A percentile compares a stretch with the other conserved stretches of the same genome.
Evolutionary conservation across 2,329 filamentous ascomycete genomes (phyloP).

Genomic region (Parastagonospora nodorum): DNA sequence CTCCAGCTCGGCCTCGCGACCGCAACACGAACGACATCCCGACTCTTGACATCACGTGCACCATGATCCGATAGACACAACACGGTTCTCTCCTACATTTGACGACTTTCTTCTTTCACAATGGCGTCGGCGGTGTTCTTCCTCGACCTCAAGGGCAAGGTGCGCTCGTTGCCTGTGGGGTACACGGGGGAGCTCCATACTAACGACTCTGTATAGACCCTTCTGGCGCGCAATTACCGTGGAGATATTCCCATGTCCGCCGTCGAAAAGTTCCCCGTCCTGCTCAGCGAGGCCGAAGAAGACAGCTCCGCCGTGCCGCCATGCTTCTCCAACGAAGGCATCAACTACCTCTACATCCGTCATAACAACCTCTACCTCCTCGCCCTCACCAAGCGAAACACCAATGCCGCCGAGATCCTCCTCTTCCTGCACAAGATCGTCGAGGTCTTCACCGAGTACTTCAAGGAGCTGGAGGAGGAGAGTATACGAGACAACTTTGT

Average conservation of each 20-base stretch:
- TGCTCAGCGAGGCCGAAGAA: conserved; percentile 98
- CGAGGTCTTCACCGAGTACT: conserved; percentile 99
- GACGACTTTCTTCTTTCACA: conserved; percentile 4
- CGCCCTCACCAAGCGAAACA: conserved; percentile 97
- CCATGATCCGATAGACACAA: conserved; percentile 13
- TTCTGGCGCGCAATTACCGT: conserved; percentile 96
- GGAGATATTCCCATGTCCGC: conserved; percentile 99
- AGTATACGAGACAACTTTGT: conserved; percentile 99
- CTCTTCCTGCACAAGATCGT: conserved; percentile 98
- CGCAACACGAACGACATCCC: conserved; percentile 4
- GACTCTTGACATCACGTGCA: conserved; percentile 7
- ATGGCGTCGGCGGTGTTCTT: conserved; percentile 99
- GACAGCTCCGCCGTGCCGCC: conserved; percentile 96
- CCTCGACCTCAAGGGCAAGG: conserved; percentile 99
- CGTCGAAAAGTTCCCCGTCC: conserved; percentile 94
- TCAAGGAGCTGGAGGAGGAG: conserved; percentile 98
- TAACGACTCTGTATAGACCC: conserved; percentile 68
- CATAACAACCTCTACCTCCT: conserved; percentile 99
- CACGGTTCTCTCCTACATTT: not conserved
- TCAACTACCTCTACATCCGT: conserved; percentile 99
- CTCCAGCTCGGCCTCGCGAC: not conserved
- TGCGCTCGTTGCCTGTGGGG: conserved; percentile 50
- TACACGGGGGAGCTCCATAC: conserved; percentile 24
- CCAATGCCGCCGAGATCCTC: conserved; percentile 97
- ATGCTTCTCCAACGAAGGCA: conserved; percentile 97